Conservation (phyloP, 257 asterid genomes). For the Solanum chaucha region DNA sequence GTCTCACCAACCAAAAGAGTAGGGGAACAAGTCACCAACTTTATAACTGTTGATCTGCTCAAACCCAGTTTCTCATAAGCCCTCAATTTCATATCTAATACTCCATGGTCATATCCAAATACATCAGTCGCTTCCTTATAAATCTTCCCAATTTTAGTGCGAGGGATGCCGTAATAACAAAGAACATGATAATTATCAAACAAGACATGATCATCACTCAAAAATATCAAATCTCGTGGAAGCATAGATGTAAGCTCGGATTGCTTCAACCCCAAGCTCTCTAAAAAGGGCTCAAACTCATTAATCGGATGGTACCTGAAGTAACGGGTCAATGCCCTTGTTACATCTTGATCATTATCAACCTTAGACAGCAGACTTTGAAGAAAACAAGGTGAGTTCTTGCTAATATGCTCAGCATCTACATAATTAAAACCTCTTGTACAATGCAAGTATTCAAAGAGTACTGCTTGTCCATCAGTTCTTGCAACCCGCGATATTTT, state of each 20-base stretch:
- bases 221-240: slow-evolving; percentile 53
- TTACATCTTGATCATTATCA: slow-evolving; percentile 45
- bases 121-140: slow-evolving; percentile 54
- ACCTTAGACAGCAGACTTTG: slow-evolving; percentile 32
- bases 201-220: slow-evolving; percentile 50
- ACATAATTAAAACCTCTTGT: slow-evolving; percentile 64
- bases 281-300: slow-evolving; percentile 88
- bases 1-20: slow-evolving; percentile 49
- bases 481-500: slow-evolving; percentile 24
- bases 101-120: slow-evolving; percentile 37
- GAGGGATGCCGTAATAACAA: slow-evolving; percentile 63
- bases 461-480: slow-evolving; percentile 63
- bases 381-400: slow-evolving; percentile 68
- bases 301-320: slow-evolving; percentile 75
- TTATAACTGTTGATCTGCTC: slow-evolving; percentile 48
- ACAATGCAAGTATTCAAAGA: slow-evolving; percentile 74
- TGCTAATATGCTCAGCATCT: slow-evolving; percentile 86
- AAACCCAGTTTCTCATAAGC: slow-evolving; percentile 57
- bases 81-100: slow-evolving; percentile 38
- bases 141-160: slow-evolving; percentile 66
- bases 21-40: slow-evolving; percentile 62
- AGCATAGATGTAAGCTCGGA: slow-evolving; percentile 39
- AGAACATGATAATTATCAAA: slow-evolving; percentile 64
- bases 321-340: slow-evolving; percentile 44
- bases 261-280: slow-evolving; percentile 74